Percentiles rank a stretch among this genome's conserved stretches.
phyloP scores from a whole-genome alignment of 306 rosid species.

The Psophocarpus tetragonolobus region DNA sequence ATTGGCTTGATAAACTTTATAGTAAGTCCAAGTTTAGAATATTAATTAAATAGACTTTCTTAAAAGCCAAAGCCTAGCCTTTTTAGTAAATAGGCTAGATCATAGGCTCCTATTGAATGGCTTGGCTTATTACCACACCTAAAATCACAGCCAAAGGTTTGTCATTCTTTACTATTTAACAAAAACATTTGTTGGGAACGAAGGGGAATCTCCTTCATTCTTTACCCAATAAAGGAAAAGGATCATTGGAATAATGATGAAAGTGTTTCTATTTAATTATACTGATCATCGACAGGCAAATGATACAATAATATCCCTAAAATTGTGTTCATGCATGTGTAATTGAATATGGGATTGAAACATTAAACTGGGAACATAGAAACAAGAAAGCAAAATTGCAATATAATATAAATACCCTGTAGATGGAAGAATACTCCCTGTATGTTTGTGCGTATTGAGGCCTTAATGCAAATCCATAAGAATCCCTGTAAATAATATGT shows the following conservation, averaged over 20 bases:
- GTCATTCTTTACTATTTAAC: background rate
- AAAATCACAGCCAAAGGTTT: background rate
- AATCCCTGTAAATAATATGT: constrained; percentile 56
- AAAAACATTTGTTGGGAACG: background rate
- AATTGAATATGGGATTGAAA: constrained; percentile 20
- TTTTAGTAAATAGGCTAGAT: no score
- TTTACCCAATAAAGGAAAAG: background rate
- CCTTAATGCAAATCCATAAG: constrained; percentile 94
- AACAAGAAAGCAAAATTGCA: constrained; percentile 17
- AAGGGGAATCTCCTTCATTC: background rate
- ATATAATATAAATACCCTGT: constrained; percentile 56
- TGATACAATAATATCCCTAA: background rate
- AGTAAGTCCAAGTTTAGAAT: no score
- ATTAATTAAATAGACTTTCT: no score
- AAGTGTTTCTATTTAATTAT: background rate
- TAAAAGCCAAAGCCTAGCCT: no score
- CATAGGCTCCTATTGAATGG: no score
- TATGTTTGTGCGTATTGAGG: constrained; percentile 85
- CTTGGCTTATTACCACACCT: no score
- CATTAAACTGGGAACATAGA: constrained; percentile 22
- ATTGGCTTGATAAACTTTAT: no score
- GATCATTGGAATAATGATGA: background rate
- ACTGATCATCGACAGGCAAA: background rate
- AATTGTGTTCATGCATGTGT: background rate
- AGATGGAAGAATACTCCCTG: constrained; percentile 63